These are phyloP conservation scores for Stereocaulon alpinum DNA, from an alignment of 495 filamentous ascomycete species.

Conservation along the genomic window DNA sequence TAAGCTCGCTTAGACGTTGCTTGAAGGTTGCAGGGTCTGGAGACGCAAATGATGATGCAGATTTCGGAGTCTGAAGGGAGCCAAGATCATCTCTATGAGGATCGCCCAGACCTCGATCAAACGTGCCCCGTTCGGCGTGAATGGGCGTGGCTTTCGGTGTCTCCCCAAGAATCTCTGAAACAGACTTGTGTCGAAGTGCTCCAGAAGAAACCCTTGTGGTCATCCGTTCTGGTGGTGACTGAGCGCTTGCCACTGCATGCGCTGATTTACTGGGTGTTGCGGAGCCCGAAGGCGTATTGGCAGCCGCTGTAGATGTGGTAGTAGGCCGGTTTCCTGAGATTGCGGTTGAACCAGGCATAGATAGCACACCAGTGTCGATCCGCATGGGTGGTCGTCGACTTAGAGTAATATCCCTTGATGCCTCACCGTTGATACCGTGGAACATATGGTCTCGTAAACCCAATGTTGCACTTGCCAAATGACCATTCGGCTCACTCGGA, in stretches of 20 bases:
- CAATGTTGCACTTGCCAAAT: conserved; percentile 1
- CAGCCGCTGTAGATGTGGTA: background rate
- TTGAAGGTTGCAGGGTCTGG: conserved; percentile 36
- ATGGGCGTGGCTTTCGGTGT: conserved; percentile 37
- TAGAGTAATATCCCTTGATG: conserved; percentile 20
- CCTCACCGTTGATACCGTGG: conserved; percentile 15
- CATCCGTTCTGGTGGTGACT: conserved; percentile 42
- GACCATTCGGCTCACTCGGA: conserved; percentile 3
- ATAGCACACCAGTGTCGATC: conserved; percentile 20
- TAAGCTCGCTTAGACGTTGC: conserved; percentile 43
- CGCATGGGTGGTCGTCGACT: conserved; percentile 25
- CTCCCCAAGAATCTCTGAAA: conserved; percentile 62
- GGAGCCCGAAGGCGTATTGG: conserved; percentile 10
- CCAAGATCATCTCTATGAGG: conserved; percentile 26
- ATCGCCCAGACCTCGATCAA: conserved; percentile 22
- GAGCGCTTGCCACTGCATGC: conserved; percentile 21
- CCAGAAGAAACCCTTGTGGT: conserved; percentile 56
- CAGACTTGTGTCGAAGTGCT: conserved; percentile 59
- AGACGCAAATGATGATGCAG: conserved; percentile 26
- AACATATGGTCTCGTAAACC: conserved; percentile 17
- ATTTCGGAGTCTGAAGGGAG: conserved; percentile 32
- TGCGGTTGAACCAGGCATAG: conserved; percentile 6
- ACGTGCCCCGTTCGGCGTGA: conserved; percentile 27
- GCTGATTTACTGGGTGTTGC: conserved; percentile 15
- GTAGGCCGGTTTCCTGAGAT: conserved; percentile 7